These are phyloP conservation scores for Fimicolochytrium jonesii DNA, from an alignment of 192 early-diverging fungal genomes.

Conservation along the genomic window DNA sequence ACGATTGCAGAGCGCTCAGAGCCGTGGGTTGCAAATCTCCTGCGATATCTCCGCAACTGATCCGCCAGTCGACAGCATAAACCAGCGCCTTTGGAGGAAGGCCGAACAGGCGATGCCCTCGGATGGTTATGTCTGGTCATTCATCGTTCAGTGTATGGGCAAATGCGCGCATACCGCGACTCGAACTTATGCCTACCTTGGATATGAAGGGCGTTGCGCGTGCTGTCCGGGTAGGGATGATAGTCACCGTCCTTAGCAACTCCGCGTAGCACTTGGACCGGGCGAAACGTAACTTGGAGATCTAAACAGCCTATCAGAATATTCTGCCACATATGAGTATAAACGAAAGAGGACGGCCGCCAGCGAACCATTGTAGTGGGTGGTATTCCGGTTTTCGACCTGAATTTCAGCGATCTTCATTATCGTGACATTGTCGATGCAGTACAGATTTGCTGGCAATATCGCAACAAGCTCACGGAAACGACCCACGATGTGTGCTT, in stretches of 20 bases:
- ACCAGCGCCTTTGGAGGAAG: constrained; percentile 58
- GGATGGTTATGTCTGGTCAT: constrained; percentile 14
- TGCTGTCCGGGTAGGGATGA: constrained; percentile 8
- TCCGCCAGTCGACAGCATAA: constrained; percentile 67
- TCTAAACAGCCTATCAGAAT: constrained; percentile 15
- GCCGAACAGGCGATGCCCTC: constrained; percentile 66
- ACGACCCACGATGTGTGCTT: constrained; percentile 1
- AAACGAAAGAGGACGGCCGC: neutral
- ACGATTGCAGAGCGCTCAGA: constrained; percentile 44
- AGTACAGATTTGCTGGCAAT: constrained; percentile 55
- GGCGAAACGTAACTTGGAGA: constrained; percentile 12
- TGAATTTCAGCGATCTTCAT: constrained; percentile 61
- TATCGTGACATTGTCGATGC: constrained; percentile 43
- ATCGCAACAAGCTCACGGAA: neutral
- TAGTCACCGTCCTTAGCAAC: neutral
- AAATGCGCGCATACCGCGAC: no score
- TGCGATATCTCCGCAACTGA: constrained; percentile 55
- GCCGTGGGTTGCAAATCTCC: constrained; percentile 66
- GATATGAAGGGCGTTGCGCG: constrained; percentile 7
- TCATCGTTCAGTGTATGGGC: no score
- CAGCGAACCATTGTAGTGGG: no score
- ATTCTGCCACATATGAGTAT: no score
- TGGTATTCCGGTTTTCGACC: constrained; percentile 58
- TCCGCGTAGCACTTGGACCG: constrained; percentile 20
- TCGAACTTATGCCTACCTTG: constrained; percentile 10